A percentile compares a stretch with the other conserved stretches of the same genome.
Conservation (phyloP, 2,329 filamentous ascomycete genomes). For the Fusarium siculi region DNA sequence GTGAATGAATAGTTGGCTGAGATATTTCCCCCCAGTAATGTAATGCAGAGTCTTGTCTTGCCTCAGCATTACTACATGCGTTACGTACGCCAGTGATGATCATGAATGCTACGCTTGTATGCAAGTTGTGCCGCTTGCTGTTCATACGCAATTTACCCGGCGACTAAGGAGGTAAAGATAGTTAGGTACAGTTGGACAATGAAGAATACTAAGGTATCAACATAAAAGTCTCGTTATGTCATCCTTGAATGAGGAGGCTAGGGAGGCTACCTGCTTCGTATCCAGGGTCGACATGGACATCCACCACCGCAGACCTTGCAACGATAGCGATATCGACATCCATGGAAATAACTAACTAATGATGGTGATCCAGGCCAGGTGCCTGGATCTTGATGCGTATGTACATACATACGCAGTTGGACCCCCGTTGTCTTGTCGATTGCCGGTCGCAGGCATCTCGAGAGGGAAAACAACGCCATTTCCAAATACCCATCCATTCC, state of each 20-base stretch:
- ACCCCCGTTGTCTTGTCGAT: conserved; percentile 21
- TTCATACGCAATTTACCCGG: not conserved
- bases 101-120: conserved; percentile 17
- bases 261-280: not conserved
- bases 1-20: not conserved
- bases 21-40: not conserved
- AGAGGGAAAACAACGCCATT: conserved; percentile 27
- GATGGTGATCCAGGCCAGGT: not conserved
- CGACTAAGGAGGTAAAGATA: not conserved
- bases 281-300: conserved; percentile 13
- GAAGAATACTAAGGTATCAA: not conserved
- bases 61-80: conserved; percentile 24
- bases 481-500: conserved; percentile 4
- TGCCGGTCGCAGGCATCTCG: conserved; percentile 24
- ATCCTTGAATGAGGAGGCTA: not conserved
- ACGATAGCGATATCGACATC: not conserved
- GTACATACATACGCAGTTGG: conserved; percentile 1
- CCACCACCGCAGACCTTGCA: not conserved
- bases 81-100: conserved; percentile 1
- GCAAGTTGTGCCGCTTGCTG: conserved; percentile 17
- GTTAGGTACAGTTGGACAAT: not conserved
- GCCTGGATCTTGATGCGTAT: not conserved
- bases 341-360: not conserved
- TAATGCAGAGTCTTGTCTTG: conserved; percentile 26
- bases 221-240: conserved; percentile 11